Evolutionary conservation across 257 asterid species (phyloP).

Genomic region (Vinca minor): DNA sequence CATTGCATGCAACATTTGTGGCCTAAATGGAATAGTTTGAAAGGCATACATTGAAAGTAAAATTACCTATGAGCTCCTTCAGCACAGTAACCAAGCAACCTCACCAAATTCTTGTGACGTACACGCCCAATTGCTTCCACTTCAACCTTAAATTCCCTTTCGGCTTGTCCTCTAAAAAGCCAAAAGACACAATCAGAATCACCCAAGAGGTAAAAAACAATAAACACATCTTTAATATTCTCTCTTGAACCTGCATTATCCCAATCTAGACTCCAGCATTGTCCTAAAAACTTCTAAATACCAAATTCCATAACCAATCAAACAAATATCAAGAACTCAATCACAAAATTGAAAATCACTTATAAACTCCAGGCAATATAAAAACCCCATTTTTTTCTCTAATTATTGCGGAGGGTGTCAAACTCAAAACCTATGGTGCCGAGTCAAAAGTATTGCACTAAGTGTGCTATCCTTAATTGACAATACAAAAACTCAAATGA

Average conservation of each 20-base stretch:
- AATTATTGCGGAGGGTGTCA: too few species aligned
- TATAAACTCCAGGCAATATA: background rate
- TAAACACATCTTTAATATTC: too few species aligned
- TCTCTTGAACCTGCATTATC: background rate
- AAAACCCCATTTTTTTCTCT: too few species aligned
- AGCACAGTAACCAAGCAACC: conserved; percentile 85
- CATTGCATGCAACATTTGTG: background rate
- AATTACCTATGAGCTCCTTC: conserved; percentile 90
- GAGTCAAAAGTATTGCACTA: too few species aligned
- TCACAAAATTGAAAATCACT: background rate
- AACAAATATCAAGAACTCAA: conserved; percentile 1
- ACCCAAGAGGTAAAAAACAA: too few species aligned
- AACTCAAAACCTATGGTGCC: too few species aligned
- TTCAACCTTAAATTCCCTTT: conserved; percentile 87
- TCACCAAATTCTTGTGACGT: conserved; percentile 81
- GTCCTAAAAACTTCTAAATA: background rate
- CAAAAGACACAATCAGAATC: conserved; percentile 3
- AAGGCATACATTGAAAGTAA: background rate
- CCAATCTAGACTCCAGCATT: background rate
- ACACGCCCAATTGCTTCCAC: conserved; percentile 93
- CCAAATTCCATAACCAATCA: background rate
- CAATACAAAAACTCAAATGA: background rate
- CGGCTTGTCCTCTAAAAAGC: conserved; percentile 79
- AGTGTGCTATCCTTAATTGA: too few species aligned
- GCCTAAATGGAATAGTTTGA: background rate